Base-by-base conservation (phyloP, 2,329 filamentous ascomycete species). In the Paraphaeosphaeria sporulosa region DNA sequence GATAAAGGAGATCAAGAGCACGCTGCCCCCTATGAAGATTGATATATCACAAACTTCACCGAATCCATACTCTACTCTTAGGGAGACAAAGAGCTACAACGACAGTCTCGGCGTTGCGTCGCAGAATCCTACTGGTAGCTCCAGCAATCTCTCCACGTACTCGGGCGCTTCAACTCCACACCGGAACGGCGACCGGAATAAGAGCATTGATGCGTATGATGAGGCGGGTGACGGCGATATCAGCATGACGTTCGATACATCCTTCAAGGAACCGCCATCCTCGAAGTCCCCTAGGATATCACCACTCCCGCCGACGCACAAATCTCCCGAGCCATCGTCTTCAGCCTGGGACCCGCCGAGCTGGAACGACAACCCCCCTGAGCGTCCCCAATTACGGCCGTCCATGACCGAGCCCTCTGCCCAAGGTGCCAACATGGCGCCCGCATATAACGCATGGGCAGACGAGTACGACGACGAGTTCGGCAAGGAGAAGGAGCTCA, bases 1-100 rank as follows among this genome's bases (percentile, higher is more conserved):
- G 75, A 88, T 96, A 65, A 90, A 88, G 73, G 92, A 98, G 79
- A 86, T 97, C 60, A 86, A 95, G 77, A 93, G 91, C 52, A 97
- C 94, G 1, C 81, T 97, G 25, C 94, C 94, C 48, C 92, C 94
- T 0, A 96, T 97, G 86, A 95, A 93, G 75, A 85, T 97, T 59
- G 86, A 79, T 49, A 71, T 76, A 17, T 40, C 69, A 4, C 50
- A 69, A 8, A 64, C 68, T 12, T 54, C 25, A 25, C 58, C 64
- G 27, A 60, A 32, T 30, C 71, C 71, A 0, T 61, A 71, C 58
- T 66, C 74, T 2, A 69, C 65, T 25, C 68, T 78, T 13, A 74
- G 78, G 36, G 73, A 78, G 51, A 78, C 79, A 9, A 80, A 81
- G 67, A 80, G 76, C 56, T 77, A 76, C 62, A 78, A 81, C 54